Evolutionary conservation across 2,329 filamentous ascomycete species (phyloP).

Genomic region (Epichloe gansuensis): DNA sequence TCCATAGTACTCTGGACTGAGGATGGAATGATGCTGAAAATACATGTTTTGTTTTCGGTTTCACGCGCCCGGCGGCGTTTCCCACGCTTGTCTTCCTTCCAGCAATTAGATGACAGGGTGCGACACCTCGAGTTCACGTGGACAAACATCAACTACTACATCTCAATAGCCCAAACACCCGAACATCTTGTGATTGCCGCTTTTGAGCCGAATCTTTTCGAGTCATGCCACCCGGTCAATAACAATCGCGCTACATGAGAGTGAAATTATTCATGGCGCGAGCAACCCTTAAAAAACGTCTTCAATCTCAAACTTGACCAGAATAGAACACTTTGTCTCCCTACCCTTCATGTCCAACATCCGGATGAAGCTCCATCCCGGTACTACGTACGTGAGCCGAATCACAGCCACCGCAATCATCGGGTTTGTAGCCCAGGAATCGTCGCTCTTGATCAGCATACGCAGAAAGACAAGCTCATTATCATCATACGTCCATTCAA

Average conservation of each 20-base stretch:
- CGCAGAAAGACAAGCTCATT: slow-evolving; percentile 53
- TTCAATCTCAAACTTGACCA: slow-evolving; percentile 47
- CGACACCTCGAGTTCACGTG: too few species aligned
- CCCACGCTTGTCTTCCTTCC: too few species aligned
- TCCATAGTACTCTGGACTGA: too few species aligned
- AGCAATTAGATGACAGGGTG: too few species aligned
- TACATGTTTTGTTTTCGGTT: too few species aligned
- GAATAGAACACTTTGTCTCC: slow-evolving; percentile 48
- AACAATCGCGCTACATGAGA: too few species aligned
- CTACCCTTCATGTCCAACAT: slow-evolving; percentile 52
- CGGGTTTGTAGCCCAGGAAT: slow-evolving; percentile 48
- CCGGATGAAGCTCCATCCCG: slow-evolving; percentile 50
- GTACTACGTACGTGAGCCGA: slow-evolving; percentile 40
- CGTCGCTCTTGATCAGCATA: slow-evolving; percentile 54
- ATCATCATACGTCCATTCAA: slow-evolving; percentile 57
- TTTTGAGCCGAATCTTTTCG: background rate
- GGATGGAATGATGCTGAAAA: too few species aligned
- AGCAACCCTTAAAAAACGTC: slow-evolving; percentile 23
- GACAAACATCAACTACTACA: too few species aligned
- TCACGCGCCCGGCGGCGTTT: too few species aligned
- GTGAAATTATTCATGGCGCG: too few species aligned
- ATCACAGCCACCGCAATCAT: slow-evolving; percentile 48
- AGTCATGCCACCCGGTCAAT: background rate
- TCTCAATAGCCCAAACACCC: too few species aligned
- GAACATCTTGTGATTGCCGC: too few species aligned